Conservation (phyloP, 2,329 filamentous ascomycete species). For the Lecanicillium sp. region DNA sequence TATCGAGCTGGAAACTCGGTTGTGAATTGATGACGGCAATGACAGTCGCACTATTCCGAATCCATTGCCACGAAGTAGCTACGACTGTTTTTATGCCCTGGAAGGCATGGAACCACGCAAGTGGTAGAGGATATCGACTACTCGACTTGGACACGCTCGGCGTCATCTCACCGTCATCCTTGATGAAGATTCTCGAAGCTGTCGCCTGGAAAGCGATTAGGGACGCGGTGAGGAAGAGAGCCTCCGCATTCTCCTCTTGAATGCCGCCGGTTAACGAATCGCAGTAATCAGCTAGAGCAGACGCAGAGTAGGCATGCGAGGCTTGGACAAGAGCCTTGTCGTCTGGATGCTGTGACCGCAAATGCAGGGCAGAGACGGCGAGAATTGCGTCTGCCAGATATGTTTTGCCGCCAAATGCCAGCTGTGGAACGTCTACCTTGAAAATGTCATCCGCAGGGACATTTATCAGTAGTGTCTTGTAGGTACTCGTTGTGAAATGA, state of each 20-base stretch:
- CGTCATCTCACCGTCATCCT: conserved; percentile 38
- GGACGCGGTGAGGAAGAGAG: conserved; percentile 53
- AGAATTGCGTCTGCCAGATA: conserved; percentile 57
- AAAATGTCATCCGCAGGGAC: conserved; percentile 47
- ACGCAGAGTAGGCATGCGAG: conserved; percentile 57
- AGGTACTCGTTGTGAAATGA: conserved; percentile 53
- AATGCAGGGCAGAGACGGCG: conserved; percentile 54
- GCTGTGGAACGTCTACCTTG: conserved; percentile 49
- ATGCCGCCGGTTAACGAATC: conserved; percentile 47
- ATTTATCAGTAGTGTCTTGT: conserved; percentile 48
- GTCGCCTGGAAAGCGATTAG: conserved; percentile 61
- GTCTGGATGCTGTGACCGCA: conserved; percentile 47
- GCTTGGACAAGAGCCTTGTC: conserved; percentile 53
- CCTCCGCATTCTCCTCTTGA: conserved; percentile 50
- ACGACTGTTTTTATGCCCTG: conserved; percentile 60
- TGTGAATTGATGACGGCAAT: conserved; percentile 56
- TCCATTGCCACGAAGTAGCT: conserved; percentile 55
- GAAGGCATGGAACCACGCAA: conserved; percentile 59
- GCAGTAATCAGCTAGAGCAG: conserved; percentile 53
- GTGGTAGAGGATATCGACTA: conserved; percentile 47
- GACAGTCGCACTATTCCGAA: conserved; percentile 48
- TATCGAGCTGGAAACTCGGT: conserved; percentile 51
- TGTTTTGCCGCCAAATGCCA: conserved; percentile 50
- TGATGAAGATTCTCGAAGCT: conserved; percentile 52
- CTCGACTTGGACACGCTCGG: conserved; percentile 24